Evolutionary conservation across 257 asterid species (phyloP).

Genomic region (Solanum pinnatisectum): DNA sequence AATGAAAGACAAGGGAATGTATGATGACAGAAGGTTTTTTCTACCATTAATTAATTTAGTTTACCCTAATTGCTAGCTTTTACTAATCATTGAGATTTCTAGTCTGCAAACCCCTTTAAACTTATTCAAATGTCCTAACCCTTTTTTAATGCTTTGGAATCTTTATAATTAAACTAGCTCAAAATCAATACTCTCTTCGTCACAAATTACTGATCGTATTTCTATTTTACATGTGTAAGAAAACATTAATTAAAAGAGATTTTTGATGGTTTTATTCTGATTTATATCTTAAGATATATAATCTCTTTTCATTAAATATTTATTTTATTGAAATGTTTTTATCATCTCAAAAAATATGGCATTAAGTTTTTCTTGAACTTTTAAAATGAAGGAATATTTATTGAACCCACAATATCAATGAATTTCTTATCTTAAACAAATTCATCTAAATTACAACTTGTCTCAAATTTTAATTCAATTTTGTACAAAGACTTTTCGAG

Average conservation of each 20-base stretch:
- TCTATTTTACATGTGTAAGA: not conserved
- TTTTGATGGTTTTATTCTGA: not conserved
- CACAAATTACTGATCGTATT: not conserved
- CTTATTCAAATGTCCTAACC: not conserved
- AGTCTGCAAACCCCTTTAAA: constrained; percentile 6
- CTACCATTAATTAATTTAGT: constrained; percentile 15
- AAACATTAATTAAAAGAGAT: not conserved
- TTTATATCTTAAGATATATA: not conserved
- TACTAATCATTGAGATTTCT: constrained; percentile 10
- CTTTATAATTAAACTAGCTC: not conserved
- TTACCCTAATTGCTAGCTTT: constrained; percentile 8
- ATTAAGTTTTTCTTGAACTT: not conserved
- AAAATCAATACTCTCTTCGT: not conserved
- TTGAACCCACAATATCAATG: not conserved
- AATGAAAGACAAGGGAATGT: constrained; percentile 22
- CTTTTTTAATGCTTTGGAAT: constrained; percentile 4
- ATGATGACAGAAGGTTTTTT: constrained; percentile 3
- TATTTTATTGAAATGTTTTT: not conserved
- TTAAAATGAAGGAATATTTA: not conserved
- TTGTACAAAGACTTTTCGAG: not conserved
- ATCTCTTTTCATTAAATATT: not conserved
- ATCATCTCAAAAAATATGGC: not conserved
- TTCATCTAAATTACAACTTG: not conserved
- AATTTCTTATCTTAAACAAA: not conserved
- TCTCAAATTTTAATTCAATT: not conserved